Evolutionary conservation across 192 early-diverging fungal genomes (phyloP).

Genomic region (Linnemannia hyalina): DNA sequence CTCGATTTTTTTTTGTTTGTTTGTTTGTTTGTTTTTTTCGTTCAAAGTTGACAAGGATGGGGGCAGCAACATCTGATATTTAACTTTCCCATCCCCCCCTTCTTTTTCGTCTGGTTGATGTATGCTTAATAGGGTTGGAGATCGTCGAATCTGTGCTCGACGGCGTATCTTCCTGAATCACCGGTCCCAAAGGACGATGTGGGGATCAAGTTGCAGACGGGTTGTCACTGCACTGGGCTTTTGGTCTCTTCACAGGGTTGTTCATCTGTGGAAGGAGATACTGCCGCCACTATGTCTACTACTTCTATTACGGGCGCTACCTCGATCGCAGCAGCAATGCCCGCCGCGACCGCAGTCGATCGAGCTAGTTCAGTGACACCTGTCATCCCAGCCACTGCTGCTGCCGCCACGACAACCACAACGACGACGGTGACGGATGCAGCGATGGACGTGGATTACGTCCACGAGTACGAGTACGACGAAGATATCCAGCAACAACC

Average conservation of each 20-base stretch:
- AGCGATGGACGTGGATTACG: neutral
- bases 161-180: neutral
- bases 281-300: neutral
- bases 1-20: neutral
- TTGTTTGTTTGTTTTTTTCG: neutral
- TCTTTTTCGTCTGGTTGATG: neutral
- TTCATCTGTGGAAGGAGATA: neutral
- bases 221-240: neutral
- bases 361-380: neutral
- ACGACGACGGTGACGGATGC: neutral
- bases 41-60: neutral
- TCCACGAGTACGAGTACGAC: neutral
- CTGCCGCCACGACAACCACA: neutral
- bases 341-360: neutral
- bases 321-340: too few relatives aligned
- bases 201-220: constrained; percentile 7
- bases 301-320: too few relatives aligned
- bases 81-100: neutral
- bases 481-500: too few relatives aligned
- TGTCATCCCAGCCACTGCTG: neutral
- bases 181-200: neutral
- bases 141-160: constrained; percentile 9
- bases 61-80: too few relatives aligned
- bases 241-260: neutral
- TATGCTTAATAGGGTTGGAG: constrained; percentile 21